These are phyloP conservation scores for Inonotus hispidus DNA, from an alignment of 1,284 basidiomycete genomes.

Conservation along the genomic window DNA sequence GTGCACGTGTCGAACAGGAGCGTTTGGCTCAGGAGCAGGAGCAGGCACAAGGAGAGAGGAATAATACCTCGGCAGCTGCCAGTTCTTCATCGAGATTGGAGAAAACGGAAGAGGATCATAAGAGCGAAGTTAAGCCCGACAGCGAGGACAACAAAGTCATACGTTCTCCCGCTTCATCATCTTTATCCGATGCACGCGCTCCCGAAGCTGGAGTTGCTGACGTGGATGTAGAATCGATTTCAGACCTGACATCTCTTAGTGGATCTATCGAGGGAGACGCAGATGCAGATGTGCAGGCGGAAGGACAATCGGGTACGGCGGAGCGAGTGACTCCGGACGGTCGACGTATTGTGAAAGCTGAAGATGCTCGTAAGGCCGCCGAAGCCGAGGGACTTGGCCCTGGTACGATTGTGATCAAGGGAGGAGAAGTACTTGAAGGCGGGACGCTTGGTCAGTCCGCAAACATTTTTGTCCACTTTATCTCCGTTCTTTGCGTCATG, in stretches of 20 bases:
- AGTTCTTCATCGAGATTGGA: too few species aligned
- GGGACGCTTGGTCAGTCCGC: slow-evolving; percentile 34
- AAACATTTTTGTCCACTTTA: neutral
- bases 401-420: slow-evolving; percentile 24
- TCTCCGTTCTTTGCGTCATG: slow-evolving; percentile 10
- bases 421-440: slow-evolving; percentile 30
- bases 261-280: neutral
- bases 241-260: neutral
- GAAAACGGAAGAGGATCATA: too few species aligned
- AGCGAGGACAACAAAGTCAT: neutral
- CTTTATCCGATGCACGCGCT: neutral
- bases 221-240: neutral
- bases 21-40: neutral
- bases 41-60: neutral
- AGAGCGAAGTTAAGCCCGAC: neutral
- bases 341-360: neutral
- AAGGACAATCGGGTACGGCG: neutral
- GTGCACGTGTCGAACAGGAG: slow-evolving; percentile 9
- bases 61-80: too few species aligned
- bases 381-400: slow-evolving; percentile 12
- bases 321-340: slow-evolving; percentile 3
- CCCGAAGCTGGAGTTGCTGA: neutral
- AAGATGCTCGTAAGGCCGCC: slow-evolving; percentile 8
- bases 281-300: neutral
- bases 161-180: neutral